These are phyloP conservation scores for Groenewaldozyma salmanticensis DNA, from an alignment of 805 yeast species.

Conservation along the genomic window DNA sequence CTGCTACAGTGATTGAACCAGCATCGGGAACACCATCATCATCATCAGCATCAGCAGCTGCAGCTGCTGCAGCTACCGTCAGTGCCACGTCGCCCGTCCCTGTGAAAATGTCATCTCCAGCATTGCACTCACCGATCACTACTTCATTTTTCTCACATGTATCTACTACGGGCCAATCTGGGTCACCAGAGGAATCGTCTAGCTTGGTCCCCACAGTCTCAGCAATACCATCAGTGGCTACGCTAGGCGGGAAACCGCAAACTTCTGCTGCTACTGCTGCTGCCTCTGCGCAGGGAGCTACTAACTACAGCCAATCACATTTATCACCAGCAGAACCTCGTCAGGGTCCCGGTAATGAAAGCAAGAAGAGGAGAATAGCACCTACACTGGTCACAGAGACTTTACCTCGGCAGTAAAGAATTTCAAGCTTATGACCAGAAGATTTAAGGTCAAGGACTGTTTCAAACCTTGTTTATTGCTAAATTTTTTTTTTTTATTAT, in stretches of 20 bases:
- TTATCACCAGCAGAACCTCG: constrained; percentile 4
- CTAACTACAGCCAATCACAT: background rate
- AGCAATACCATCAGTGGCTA: constrained; percentile 14
- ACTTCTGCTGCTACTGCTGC: constrained; percentile 11
- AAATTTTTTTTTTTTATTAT: too few species aligned
- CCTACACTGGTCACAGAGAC: constrained; percentile 31
- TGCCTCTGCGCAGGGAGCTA: constrained; percentile 5
- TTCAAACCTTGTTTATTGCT: too few species aligned
- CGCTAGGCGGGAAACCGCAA: constrained; percentile 8
- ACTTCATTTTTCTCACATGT: constrained; percentile 4
- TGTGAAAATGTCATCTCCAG: background rate
- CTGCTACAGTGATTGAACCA: too few species aligned
- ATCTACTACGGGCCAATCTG: constrained; percentile 6
- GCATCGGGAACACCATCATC: background rate
- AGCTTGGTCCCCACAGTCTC: constrained; percentile 14
- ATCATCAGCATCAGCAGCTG: constrained; percentile 10
- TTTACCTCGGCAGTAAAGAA: too few species aligned
- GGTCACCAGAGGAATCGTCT: constrained; percentile 4
- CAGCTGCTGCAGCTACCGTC: constrained; percentile 8
- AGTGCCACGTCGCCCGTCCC: background rate
- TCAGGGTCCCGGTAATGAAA: constrained; percentile 7
- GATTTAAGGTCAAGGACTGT: too few species aligned
- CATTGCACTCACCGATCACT: background rate
- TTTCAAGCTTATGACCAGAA: too few species aligned
- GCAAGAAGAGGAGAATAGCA: constrained; percentile 30